Percentiles rank a stretch among this genome's conserved stretches.
These are phyloP conservation scores for Aspergillus aculeatus DNA, from an alignment of 2,329 filamentous ascomycete genomes.

Conservation along the genomic window DNA sequence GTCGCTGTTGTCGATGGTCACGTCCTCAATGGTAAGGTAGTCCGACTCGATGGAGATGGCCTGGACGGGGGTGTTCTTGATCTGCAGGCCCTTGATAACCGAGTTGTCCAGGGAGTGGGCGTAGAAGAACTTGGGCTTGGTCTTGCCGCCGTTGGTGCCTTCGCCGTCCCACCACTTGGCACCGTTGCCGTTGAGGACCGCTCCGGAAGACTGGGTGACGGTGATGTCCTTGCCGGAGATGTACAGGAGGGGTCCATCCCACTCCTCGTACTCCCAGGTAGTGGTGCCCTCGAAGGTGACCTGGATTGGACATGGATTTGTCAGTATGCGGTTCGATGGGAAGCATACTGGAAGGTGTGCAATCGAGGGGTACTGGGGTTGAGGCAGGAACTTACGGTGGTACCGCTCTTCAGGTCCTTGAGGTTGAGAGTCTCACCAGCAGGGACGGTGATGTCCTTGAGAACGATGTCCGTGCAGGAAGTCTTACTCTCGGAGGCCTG, in stretches of 20 bases:
- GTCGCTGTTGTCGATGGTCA: conserved; percentile 59
- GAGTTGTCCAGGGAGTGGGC: conserved; percentile 39
- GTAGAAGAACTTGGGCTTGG: conserved; percentile 66
- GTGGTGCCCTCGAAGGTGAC: conserved; percentile 65
- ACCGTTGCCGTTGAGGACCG: conserved; percentile 57
- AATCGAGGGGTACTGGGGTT: too few species aligned
- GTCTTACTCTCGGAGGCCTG: conserved; percentile 4
- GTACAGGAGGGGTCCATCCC: conserved; percentile 63
- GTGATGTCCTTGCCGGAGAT: conserved; percentile 58
- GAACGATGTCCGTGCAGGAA: conserved; percentile 3
- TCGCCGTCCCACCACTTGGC: conserved; percentile 60
- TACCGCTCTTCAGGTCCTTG: conserved; percentile 37
- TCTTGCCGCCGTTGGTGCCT: conserved; percentile 61
- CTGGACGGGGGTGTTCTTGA: conserved; percentile 41
- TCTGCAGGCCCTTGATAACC: conserved; percentile 32
- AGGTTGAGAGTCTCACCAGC: conserved; percentile 12
- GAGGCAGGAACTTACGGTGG: conserved; percentile 38
- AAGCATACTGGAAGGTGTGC: not conserved
- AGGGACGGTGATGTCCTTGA: conserved; percentile 7
- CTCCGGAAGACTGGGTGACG: conserved; percentile 52
- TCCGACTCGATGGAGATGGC: conserved; percentile 47
- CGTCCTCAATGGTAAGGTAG: conserved; percentile 50
- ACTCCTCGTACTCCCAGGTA: conserved; percentile 64
- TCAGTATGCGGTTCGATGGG: not conserved
- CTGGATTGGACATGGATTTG: conserved; percentile 16